These are phyloP conservation scores for Delonix regia DNA, from an alignment of 306 rosid genomes.

Conservation along the genomic window DNA sequence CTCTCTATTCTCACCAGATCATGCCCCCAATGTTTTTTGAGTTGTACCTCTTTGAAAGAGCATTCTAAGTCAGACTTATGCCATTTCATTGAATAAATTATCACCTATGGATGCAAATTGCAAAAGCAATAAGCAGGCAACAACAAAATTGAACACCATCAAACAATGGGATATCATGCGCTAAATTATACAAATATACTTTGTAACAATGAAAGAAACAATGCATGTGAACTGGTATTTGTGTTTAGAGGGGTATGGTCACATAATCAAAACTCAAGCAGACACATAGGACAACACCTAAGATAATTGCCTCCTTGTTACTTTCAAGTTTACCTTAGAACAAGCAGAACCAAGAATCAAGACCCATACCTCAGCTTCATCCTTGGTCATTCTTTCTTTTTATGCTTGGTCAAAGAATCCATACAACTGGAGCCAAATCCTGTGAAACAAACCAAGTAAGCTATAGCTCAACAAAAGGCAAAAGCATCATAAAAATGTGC, in stretches of 20 bases:
- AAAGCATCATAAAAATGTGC: background rate
- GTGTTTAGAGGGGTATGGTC: slow-evolving; percentile 13
- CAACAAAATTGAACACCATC: background rate
- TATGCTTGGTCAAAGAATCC: slow-evolving; percentile 94
- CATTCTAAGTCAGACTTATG: background rate
- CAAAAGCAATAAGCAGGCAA: background rate
- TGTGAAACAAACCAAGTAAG: slow-evolving; percentile 37
- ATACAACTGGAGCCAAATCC: slow-evolving; percentile 97
- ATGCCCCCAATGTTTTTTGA: background rate
- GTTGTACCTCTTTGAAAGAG: too few relatives aligned
- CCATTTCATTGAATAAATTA: background rate
- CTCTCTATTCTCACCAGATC: background rate
- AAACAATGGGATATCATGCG: background rate
- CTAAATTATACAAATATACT: background rate
- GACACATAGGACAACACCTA: background rate
- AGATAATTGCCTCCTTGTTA: background rate
- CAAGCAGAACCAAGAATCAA: slow-evolving; percentile 19
- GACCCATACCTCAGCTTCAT: slow-evolving; percentile 88
- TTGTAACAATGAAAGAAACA: background rate
- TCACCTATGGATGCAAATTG: background rate
- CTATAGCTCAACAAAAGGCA: slow-evolving; percentile 25
- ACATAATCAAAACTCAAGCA: slow-evolving; percentile 27
- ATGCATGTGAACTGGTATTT: background rate
- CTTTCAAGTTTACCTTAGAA: background rate
- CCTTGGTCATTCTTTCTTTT: slow-evolving; percentile 94